Base-by-base conservation (phyloP, 176 grass and related monocot genomes). In the Saccharum officinarum region DNA sequence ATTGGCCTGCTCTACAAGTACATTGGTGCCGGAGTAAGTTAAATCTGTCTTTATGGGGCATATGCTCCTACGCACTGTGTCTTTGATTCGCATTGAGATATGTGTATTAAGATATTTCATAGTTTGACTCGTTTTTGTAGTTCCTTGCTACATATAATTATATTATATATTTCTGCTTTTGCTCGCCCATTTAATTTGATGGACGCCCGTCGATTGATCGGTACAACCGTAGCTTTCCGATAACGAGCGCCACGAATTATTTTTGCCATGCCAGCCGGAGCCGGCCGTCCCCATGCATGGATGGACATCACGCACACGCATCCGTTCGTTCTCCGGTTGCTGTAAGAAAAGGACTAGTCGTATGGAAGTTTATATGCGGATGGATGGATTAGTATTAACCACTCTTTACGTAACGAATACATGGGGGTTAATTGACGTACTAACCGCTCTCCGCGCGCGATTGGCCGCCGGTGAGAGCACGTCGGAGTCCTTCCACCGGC, bases 361-460 rank as follows among this genome's bases (percentile, higher is more conserved):
- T 14, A 52, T 40, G 75, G 80, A 34, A 69, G 68, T 61, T 79
- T 83, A 68, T 36, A 28, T 2, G 50, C n/a, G 39, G 10, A 44
- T 15, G 9, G 88, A 86, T 75, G 79, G 55, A 7, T 8, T 36
- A 78, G 84, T 90, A 11, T 54, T 86, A 86, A 86, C 88, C 83
- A 90, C 83, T 67, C 88, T 86, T 23, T 45, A 78, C 42, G 44
- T 33, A 3, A 26, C 34, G 13, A 47, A 7, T 7, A 3, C 2
- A 47, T 34, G 73, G 42, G 47, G 50, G 25, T 59, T 44, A 18
- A 64, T 90, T 23, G 88, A 90, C 88, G 74, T 87, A 42, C 75
- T 50, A 90, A 87, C 89, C 57, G 78, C 45, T 69, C 67, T 34
- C 15, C 40, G 0, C 44, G 45, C 11, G 33, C 23, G 23, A 52